Percentiles rank a stretch among this genome's conserved stretches.
phyloP scores from a whole-genome alignment of 2,329 filamentous ascomycete species.

The Sclerotinia glacialis region DNA sequence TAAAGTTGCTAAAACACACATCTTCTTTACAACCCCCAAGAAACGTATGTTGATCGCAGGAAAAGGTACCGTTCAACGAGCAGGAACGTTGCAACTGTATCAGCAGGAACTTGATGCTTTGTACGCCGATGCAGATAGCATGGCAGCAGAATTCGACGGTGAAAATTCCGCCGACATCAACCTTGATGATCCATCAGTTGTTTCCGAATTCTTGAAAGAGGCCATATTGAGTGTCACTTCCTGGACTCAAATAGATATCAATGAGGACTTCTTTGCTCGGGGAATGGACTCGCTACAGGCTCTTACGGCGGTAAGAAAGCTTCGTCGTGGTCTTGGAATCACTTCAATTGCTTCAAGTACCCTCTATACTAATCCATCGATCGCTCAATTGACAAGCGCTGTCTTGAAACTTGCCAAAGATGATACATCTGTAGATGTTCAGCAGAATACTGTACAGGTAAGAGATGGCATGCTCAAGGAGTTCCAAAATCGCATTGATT shows the following conservation, averaged over 20 bases:
- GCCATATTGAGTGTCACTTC: not conserved
- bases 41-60: slow-evolving; percentile 40
- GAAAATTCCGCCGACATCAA: not conserved
- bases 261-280: not conserved
- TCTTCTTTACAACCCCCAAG: slow-evolving; percentile 35
- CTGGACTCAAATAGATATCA: not conserved
- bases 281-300: not conserved
- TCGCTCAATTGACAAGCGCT: not conserved
- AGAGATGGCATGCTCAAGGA: not conserved
- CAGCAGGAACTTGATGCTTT: slow-evolving; percentile 4
- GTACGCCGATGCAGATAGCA: not conserved
- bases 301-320: not conserved
- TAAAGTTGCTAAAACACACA: slow-evolving; percentile 32
- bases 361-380: not conserved
- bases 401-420: not conserved
- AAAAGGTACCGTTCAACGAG: slow-evolving; percentile 42
- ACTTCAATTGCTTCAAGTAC: not conserved
- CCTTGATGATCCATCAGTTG: not conserved
- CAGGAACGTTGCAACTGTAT: slow-evolving; percentile 32
- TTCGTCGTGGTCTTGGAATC: not conserved
- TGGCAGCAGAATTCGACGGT: not conserved
- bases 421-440: not conserved
- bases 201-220: not conserved
- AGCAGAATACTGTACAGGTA: not conserved
- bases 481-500: not conserved